Evolutionary conservation across 1,284 basidiomycete species (phyloP).

Genomic region (Tylopilus orsonianus): DNA sequence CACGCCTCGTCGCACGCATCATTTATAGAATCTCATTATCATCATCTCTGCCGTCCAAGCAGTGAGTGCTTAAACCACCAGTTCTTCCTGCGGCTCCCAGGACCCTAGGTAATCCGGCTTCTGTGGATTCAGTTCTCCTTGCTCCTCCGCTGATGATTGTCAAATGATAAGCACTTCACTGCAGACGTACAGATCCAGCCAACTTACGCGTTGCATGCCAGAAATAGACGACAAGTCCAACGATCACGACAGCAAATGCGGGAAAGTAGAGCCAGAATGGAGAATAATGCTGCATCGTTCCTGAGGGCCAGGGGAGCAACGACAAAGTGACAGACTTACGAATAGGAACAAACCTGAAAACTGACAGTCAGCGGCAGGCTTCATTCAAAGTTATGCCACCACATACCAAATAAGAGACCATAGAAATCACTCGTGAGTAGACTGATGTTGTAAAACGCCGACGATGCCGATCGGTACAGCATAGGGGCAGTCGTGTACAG

Average conservation of each 20-base stretch:
- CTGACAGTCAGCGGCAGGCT: constrained; percentile 10
- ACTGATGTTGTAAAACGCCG: constrained; percentile 81
- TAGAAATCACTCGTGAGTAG: constrained; percentile 84
- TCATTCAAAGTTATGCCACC: not conserved
- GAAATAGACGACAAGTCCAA: constrained; percentile 79
- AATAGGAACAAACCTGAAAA: constrained; percentile 62
- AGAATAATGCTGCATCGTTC: constrained; percentile 56
- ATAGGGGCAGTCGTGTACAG: constrained; percentile 84
- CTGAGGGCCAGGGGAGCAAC: constrained; percentile 10
- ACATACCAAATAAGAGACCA: constrained; percentile 75
- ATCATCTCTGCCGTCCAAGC: not conserved
- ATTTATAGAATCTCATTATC: not conserved
- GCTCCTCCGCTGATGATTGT: constrained; percentile 62
- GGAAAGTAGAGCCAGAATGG: constrained; percentile 86
- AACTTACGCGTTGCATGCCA: constrained; percentile 76
- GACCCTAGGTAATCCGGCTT: constrained; percentile 59
- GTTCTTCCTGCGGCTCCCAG: constrained; percentile 22
- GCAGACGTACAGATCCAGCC: constrained; percentile 1
- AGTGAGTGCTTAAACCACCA: constrained; percentile 16
- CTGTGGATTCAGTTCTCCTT: constrained; percentile 63
- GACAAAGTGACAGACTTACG: constrained; percentile 39
- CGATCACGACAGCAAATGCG: constrained; percentile 65
- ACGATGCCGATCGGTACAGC: constrained; percentile 79
- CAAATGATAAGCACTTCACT: constrained; percentile 6
- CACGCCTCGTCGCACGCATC: not conserved